phyloP scores from a whole-genome alignment of 495 filamentous ascomycete species.

The Aspergillus bridgeri region DNA sequence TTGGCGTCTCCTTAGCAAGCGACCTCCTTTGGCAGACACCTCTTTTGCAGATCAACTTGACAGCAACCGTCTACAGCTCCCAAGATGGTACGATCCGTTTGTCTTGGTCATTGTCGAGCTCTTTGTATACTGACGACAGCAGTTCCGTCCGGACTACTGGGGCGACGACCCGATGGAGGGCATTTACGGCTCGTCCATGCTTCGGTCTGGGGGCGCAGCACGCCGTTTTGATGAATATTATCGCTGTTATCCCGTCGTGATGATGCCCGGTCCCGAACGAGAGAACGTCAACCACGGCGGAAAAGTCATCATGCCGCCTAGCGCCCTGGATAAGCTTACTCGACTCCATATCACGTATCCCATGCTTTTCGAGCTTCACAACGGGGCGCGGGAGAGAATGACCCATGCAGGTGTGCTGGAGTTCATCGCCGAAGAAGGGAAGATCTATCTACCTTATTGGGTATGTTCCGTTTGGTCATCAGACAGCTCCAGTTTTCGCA shows the following conservation, averaged over 20 bases:
- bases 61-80: not conserved
- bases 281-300: conserved; percentile 91
- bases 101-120: not conserved
- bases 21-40: not conserved
- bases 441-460: conserved; percentile 94
- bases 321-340: conserved; percentile 91
- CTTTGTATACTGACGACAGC: conserved; percentile 18
- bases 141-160: conserved; percentile 54
- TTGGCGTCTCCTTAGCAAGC: not conserved
- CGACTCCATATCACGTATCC: conserved; percentile 96
- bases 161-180: conserved; percentile 57
- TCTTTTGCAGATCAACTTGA: not conserved
- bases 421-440: conserved; percentile 95
- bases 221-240: conserved; percentile 96
- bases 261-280: conserved; percentile 90
- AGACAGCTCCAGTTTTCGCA: not conserved
- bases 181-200: conserved; percentile 38
- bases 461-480: conserved; percentile 44
- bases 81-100: not conserved
- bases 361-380: conserved; percentile 92
- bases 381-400: conserved; percentile 71
- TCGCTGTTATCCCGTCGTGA: conserved; percentile 88
- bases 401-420: conserved; percentile 94
- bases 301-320: conserved; percentile 94
- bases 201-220: conserved; percentile 36